Evolutionary conservation across 345 rosid species (phyloP).

Genomic region (Mangifera indica): DNA sequence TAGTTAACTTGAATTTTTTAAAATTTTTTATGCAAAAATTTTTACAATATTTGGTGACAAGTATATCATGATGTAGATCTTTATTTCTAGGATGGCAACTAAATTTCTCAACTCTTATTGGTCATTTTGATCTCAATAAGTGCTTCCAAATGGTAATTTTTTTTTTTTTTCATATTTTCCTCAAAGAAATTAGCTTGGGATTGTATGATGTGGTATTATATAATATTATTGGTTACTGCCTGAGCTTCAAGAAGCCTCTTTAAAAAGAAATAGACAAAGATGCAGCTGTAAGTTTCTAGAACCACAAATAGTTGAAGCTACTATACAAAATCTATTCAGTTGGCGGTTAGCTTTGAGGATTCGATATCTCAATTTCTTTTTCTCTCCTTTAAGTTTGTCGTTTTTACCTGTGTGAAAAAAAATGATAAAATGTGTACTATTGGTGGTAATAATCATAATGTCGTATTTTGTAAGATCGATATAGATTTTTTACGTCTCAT

Average conservation of each 20-base stretch:
- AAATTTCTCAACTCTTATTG: not conserved
- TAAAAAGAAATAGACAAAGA: not conserved
- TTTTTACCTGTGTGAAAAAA: not conserved
- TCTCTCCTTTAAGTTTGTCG: not conserved
- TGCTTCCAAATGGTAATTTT: conserved; percentile 1
- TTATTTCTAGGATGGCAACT: not conserved
- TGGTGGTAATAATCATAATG: conserved; percentile 10
- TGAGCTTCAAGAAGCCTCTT: no score
- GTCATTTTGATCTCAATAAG: conserved; percentile 1
- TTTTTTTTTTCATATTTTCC: no score
- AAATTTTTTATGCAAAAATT: not conserved
- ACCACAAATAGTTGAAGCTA: not conserved
- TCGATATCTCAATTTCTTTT: not conserved
- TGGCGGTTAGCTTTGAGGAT: conserved; percentile 17
- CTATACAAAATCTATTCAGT: not conserved
- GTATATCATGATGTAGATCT: conserved; percentile 15
- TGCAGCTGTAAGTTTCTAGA: not conserved
- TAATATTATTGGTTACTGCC: no score
- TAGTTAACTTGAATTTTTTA: not conserved
- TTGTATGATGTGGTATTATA: no score
- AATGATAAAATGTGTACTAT: not conserved
- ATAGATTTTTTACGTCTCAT: conserved; percentile 18
- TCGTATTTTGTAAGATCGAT: not conserved
- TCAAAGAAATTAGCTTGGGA: no score
- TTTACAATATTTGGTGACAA: conserved; percentile 6